Evolutionary conservation across 495 filamentous ascomycete species (phyloP).

Genomic region (Penicillium coffeae): DNA sequence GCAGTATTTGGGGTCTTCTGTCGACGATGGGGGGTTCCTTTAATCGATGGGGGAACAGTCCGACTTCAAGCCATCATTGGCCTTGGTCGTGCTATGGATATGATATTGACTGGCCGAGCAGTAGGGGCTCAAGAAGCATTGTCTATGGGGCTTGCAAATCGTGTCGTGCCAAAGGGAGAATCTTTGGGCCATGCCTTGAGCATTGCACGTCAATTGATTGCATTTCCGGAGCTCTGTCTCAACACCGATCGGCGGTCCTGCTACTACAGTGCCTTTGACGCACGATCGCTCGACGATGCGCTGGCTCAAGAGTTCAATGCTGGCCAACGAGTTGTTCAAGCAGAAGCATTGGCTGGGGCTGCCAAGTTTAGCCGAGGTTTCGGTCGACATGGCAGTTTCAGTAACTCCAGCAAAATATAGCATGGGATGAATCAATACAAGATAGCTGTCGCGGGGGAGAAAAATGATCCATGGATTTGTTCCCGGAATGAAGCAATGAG

Average conservation of each 20-base stretch:
- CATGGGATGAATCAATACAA: too few species aligned
- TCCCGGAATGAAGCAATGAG: too few species aligned
- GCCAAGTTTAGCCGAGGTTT: conserved; percentile 37
- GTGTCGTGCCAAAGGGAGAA: conserved; percentile 44
- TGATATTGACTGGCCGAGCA: conserved; percentile 47
- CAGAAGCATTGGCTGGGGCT: conserved; percentile 41
- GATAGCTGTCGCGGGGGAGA: too few species aligned
- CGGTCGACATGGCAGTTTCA: conserved; percentile 44
- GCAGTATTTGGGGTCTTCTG: conserved; percentile 49
- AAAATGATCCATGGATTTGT: too few species aligned
- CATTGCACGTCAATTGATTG: conserved; percentile 38
- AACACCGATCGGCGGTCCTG: conserved; percentile 35
- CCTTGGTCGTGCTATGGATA: conserved; percentile 46
- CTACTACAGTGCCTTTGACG: conserved; percentile 44
- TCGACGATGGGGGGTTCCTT: conserved; percentile 45
- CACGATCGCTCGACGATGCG: conserved; percentile 41
- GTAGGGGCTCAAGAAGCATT: conserved; percentile 45
- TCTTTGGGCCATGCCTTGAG: conserved; percentile 38
- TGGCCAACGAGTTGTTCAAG: conserved; percentile 31
- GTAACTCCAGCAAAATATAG: conserved; percentile 19
- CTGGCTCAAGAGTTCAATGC: conserved; percentile 38
- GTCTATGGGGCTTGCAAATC: conserved; percentile 45
- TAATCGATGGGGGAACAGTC: conserved; percentile 50
- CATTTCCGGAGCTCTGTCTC: conserved; percentile 45
- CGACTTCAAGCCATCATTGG: conserved; percentile 46